A percentile compares a stretch with the other conserved stretches of the same genome.
Conservation (phyloP, 2,329 filamentous ascomycete species). For the Waltergamsia citrina region DNA sequence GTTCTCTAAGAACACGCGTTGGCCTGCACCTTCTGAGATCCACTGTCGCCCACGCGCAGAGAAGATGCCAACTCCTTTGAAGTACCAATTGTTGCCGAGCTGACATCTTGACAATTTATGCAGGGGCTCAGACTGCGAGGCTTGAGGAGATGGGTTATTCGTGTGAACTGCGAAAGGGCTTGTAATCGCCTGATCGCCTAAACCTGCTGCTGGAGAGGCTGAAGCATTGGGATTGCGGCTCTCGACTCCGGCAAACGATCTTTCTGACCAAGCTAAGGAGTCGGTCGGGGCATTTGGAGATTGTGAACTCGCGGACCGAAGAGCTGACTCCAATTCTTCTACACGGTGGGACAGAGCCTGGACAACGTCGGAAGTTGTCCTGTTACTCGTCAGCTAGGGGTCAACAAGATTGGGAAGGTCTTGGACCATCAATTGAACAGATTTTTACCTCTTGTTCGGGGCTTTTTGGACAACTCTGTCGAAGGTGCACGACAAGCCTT, state of each 20-base stretch:
- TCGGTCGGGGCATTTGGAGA: background rate
- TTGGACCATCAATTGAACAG: background rate
- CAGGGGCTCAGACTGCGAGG: too few relatives aligned
- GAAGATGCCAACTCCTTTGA: slow-evolving; percentile 7
- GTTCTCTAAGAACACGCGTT: slow-evolving; percentile 1
- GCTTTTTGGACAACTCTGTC: slow-evolving; percentile 2
- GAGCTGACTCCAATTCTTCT: slow-evolving; percentile 3
- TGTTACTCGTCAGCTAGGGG: too few relatives aligned
- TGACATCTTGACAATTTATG: slow-evolving; percentile 3
- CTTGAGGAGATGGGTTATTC: background rate
- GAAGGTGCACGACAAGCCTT: slow-evolving; percentile 5
- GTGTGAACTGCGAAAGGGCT: background rate
- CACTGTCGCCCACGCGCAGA: slow-evolving; percentile 6
- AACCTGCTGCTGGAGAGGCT: too few relatives aligned
- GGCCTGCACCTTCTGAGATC: slow-evolving; percentile 6
- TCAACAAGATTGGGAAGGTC: background rate
- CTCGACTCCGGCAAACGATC: too few relatives aligned
- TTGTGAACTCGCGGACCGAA: slow-evolving; percentile 1
- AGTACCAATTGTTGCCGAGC: slow-evolving; percentile 8
- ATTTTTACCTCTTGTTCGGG: slow-evolving; percentile 3
- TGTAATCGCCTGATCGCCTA: background rate
- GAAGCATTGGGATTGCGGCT: too few relatives aligned
- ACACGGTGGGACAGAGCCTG: slow-evolving; percentile 1
- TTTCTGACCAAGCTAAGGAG: background rate
- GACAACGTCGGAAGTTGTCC: background rate